Base-by-base conservation (phyloP, 2,329 filamentous ascomycete genomes). In the Trematosphaeria pertusa region DNA sequence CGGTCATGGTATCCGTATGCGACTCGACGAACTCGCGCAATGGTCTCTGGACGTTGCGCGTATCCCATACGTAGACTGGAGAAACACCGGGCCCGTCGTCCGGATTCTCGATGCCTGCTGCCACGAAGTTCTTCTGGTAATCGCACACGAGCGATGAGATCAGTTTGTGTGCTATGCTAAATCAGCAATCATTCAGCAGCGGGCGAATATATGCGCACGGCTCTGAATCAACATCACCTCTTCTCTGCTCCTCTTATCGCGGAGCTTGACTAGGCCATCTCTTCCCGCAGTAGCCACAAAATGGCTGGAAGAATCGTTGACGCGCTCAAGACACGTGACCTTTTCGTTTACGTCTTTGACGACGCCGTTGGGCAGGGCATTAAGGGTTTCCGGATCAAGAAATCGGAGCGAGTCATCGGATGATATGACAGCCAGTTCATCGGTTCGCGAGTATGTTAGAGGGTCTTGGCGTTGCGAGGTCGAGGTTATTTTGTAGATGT, bases 361-460 rank as follows among this genome's bases (percentile, higher is more conserved):
- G 7, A 73, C 73, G 39, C 75, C 74, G 19, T 79, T 56, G 3
- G 81, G 78, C 0, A 81, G 77, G 3, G 75, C 65, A 43, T 76
- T 76, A 18, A 91, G 74, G 18, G 77, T 79, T 1, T 74, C 55
- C 0, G 86, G 81, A 64, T 88, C 80, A 54, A 91, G 81, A 14
- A 89, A 72, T 20, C 83, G 81, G 15, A 92, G 75, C n/a, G 77
- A 80, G 70, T 89, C 84, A 72, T 91, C 86, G 0, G 88, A 89
- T 3, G 85, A 82, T 46, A 88, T 87, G 12, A 83, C 79, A 1
- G 82, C 84, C 31, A 88, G 76, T 4, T 65, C 58, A 26, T 67
- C 62, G 28, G 58, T 62, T 43, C 58, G 51, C 1, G 52, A 56
- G 51, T 66, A 70, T 22, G 58, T 65, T 44, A 69, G 61, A 15